Evolutionary conservation across 352 stramenopile genomes (phyloP).

Genomic region (Halophytophthora polymorphica): DNA sequence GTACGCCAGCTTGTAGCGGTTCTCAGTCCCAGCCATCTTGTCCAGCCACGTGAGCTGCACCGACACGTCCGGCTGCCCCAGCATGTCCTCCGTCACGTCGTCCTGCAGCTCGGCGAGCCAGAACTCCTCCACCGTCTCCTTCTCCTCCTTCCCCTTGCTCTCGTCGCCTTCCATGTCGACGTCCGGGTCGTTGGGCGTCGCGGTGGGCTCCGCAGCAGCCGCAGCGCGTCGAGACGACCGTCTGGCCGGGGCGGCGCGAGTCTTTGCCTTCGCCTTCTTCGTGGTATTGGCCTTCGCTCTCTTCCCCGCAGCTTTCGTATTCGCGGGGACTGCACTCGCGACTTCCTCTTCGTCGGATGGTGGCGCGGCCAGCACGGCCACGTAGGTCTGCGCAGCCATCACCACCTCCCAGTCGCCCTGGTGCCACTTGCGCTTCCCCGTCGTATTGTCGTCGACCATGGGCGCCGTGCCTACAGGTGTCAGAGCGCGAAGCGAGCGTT

Average conservation of each 20-base stretch:
- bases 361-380: slow-evolving; percentile 49
- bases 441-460: neutral
- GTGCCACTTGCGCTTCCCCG: slow-evolving; percentile 61
- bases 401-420: slow-evolving; percentile 69
- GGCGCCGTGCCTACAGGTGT: too few species aligned
- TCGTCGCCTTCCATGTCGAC: slow-evolving; percentile 6
- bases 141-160: neutral
- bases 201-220: neutral
- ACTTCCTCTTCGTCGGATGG: slow-evolving; percentile 6
- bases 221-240: slow-evolving; percentile 5
- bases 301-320: slow-evolving; percentile 5
- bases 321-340: neutral
- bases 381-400: slow-evolving; percentile 58
- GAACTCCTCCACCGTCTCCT: slow-evolving; percentile 32
- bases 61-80: slow-evolving; percentile 34
- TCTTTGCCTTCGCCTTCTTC: slow-evolving; percentile 16
- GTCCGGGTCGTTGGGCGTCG: slow-evolving; percentile 15
- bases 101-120: slow-evolving; percentile 73
- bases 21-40: slow-evolving; percentile 10
- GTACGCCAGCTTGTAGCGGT: slow-evolving; percentile 48
- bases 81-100: slow-evolving; percentile 76
- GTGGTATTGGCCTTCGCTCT: slow-evolving; percentile 2
- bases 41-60: slow-evolving; percentile 72
- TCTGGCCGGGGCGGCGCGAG: slow-evolving; percentile 1
- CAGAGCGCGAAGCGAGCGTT: too few species aligned